A percentile compares a stretch with the other conserved stretches of the same genome.
phyloP scores from a whole-genome alignment of 306 rosid species.

The Dryas drummondii region DNA sequence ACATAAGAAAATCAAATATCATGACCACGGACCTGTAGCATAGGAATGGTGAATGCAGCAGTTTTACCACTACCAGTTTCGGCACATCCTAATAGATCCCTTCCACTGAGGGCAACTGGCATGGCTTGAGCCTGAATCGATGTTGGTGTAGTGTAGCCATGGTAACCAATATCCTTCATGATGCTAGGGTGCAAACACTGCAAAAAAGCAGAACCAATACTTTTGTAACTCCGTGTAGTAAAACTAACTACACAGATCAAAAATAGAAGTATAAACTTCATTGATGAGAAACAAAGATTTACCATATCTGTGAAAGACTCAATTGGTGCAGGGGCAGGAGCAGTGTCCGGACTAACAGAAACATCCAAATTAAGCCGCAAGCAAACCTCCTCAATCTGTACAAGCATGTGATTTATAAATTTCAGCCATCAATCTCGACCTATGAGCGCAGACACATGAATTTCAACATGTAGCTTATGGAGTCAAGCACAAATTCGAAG shows the following conservation, averaged over 20 bases:
- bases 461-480: too few species aligned
- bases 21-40: constrained; percentile 65
- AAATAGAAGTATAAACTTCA: constrained; percentile 1
- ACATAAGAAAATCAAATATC: constrained; percentile 21
- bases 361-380: constrained; percentile 74
- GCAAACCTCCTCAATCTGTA: constrained; percentile 75
- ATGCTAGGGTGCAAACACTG: constrained; percentile 72
- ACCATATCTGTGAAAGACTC: constrained; percentile 86
- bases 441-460: neutral
- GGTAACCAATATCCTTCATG: constrained; percentile 83
- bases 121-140: constrained; percentile 90
- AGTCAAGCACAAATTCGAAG: neutral
- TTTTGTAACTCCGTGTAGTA: neutral
- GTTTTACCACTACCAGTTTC: constrained; percentile 95
- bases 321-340: constrained; percentile 71
- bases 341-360: constrained; percentile 52
- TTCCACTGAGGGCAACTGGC: constrained; percentile 84
- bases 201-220: constrained; percentile 22
- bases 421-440: constrained; percentile 1
- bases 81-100: constrained; percentile 85
- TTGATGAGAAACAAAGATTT: constrained; percentile 6
- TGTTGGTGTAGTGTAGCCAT: constrained; percentile 85
- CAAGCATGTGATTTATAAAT: constrained; percentile 11
- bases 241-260: neutral
- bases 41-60: constrained; percentile 83